phyloP scores from a whole-genome alignment of 345 rosid genomes.

The Moringa oleifera region DNA sequence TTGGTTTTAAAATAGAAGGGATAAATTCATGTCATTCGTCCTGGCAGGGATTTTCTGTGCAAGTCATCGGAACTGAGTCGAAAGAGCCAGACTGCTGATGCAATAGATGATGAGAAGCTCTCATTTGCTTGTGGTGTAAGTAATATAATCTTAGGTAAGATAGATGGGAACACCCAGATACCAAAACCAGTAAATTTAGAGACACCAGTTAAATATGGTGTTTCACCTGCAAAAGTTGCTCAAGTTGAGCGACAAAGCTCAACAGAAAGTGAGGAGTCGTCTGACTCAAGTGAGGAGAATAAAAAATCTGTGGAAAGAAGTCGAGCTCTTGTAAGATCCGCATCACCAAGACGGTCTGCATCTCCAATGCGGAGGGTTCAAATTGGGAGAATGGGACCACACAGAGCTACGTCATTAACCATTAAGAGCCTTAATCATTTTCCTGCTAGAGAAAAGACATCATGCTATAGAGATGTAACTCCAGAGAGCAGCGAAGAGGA shows the following conservation, averaged over 20 bases:
- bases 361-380: constrained; percentile 72
- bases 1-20: background rate
- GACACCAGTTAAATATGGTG: constrained; percentile 45
- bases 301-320: constrained; percentile 43
- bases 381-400: constrained; percentile 53
- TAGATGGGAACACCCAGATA: constrained; percentile 22
- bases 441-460: constrained; percentile 40
- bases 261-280: constrained; percentile 40
- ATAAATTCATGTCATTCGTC: background rate
- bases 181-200: constrained; percentile 25
- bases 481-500: constrained; percentile 36
- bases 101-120: constrained; percentile 18
- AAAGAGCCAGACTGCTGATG: constrained; percentile 14
- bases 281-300: constrained; percentile 37
- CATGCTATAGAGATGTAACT: constrained; percentile 30
- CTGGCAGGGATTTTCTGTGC: constrained; percentile 34
- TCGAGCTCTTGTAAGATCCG: constrained; percentile 44
- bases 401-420: constrained; percentile 45
- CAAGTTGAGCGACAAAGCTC: constrained; percentile 47
- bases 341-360: constrained; percentile 57
- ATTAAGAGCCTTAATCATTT: constrained; percentile 51
- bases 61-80: constrained; percentile 24
- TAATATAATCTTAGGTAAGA: constrained; percentile 15
- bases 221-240: constrained; percentile 61
- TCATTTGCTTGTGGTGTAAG: constrained; percentile 8